phyloP scores from a whole-genome alignment of 2,329 filamentous ascomycete genomes.

The Penicillium sp. region DNA sequence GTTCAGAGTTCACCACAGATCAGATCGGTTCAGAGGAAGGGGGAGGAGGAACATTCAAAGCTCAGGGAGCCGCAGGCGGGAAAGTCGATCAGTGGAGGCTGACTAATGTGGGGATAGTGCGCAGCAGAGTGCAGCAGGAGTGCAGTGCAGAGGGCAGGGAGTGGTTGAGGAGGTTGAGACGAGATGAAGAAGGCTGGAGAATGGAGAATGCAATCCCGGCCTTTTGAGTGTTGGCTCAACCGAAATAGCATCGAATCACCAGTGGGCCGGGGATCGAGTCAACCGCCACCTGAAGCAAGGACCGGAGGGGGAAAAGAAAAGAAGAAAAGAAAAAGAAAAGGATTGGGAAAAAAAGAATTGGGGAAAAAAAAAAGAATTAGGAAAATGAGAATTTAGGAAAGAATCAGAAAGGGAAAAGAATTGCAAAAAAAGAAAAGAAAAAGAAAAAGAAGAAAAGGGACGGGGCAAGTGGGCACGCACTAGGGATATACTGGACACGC shows the following conservation, averaged over 20 bases:
- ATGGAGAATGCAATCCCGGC: conserved; percentile 20
- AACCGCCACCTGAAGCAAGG: conserved; percentile 26
- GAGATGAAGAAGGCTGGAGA: conserved; percentile 16
- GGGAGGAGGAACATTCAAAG: conserved; percentile 19
- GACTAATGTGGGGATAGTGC: no score
- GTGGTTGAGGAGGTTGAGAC: background rate
- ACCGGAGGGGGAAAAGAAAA: background rate
- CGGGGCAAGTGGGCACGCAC: background rate
- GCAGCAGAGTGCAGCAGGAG: no score
- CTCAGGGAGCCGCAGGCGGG: conserved; percentile 34
- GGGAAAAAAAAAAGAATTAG: conserved; percentile 1
- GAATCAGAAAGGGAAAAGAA: conserved; percentile 4
- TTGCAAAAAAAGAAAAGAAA: conserved; percentile 7
- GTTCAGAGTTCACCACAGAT: conserved; percentile 22
- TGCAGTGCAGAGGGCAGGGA: background rate
- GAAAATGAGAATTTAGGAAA: no score
- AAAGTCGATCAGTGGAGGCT: conserved; percentile 31
- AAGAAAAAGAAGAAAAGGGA: background rate
- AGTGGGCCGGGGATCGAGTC: conserved; percentile 21
- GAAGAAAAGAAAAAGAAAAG: background rate
- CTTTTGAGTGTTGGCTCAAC: conserved; percentile 36
- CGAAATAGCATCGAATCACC: conserved; percentile 23
- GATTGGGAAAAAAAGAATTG: background rate
- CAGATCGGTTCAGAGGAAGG: no score
- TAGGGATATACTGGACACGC: background rate